A percentile compares a stretch with the other conserved stretches of the same genome.
Conservation (phyloP, 352 stramenopile genomes). For the Pythium aristosporum region DNA sequence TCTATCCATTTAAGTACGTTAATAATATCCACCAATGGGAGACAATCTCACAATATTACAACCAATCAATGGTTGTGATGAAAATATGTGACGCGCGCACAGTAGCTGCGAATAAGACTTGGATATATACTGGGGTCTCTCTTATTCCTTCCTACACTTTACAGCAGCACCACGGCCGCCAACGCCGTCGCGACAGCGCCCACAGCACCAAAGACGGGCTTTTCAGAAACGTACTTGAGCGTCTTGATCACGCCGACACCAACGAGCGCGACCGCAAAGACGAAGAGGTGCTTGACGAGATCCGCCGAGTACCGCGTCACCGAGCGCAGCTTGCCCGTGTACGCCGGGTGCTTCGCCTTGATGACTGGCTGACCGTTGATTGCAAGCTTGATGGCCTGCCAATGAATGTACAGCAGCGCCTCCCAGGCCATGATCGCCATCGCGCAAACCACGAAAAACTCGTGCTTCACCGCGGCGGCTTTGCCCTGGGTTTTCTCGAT, state of each 20-base stretch:
- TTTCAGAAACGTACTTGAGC: constrained; percentile 9
- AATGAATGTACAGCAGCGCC: constrained; percentile 29
- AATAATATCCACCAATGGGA: not conserved
- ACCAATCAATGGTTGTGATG: not conserved
- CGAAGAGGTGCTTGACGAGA: constrained; percentile 24
- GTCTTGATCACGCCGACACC: constrained; percentile 14
- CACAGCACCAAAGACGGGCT: constrained; percentile 5
- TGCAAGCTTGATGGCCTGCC: constrained; percentile 24
- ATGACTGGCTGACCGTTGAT: constrained; percentile 18
- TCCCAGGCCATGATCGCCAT: constrained; percentile 30
- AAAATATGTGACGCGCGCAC: constrained; percentile 4
- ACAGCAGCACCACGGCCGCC: not conserved
- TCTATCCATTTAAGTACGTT: constrained; percentile 8
- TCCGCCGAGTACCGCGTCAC: constrained; percentile 13
- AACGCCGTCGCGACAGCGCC: constrained; percentile 1
- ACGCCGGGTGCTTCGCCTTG: constrained; percentile 19
- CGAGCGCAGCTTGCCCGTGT: constrained; percentile 23
- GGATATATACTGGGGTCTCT: too few species aligned
- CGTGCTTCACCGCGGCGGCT: constrained; percentile 3
- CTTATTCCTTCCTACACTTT: too few species aligned
- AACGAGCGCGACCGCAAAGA: constrained; percentile 24
- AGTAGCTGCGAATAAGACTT: too few species aligned
- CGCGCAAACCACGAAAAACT: constrained; percentile 16
- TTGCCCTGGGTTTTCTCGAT: constrained; percentile 10
- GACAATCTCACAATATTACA: not conserved